Evolutionary conservation across 2,329 filamentous ascomycete genomes (phyloP).

Genomic region (Ceratocystis variospora): DNA sequence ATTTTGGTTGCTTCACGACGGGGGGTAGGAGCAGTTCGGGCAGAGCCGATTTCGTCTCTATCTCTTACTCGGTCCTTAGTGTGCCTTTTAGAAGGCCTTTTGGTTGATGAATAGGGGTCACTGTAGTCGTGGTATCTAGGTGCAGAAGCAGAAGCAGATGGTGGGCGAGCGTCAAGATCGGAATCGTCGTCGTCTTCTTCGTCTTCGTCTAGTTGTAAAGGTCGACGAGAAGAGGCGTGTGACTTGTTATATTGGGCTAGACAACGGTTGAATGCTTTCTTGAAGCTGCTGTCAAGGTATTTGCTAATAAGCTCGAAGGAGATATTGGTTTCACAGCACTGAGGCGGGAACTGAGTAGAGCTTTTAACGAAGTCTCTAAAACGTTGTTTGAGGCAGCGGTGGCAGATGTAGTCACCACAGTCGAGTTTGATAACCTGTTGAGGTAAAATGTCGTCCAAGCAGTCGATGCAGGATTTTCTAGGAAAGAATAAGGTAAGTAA

Average conservation of each 20-base stretch:
- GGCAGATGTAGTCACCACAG: conserved; percentile 73
- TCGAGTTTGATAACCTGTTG: conserved; percentile 55
- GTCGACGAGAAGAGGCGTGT: conserved; percentile 1
- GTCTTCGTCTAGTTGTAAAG: conserved; percentile 10
- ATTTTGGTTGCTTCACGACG: conserved; percentile 40
- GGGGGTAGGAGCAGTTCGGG: conserved; percentile 16
- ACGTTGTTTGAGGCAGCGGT: conserved; percentile 56
- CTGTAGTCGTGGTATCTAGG: conserved; percentile 10
- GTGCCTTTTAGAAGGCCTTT: neutral
- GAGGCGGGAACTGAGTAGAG: conserved; percentile 70
- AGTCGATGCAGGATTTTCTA: conserved; percentile 60
- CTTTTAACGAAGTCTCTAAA: conserved; percentile 67
- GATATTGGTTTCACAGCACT: conserved; percentile 62
- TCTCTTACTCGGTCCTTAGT: conserved; percentile 11
- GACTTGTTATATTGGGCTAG: conserved; percentile 52
- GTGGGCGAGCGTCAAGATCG: neutral
- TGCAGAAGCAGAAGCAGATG: neutral
- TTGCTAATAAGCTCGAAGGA: conserved; percentile 61
- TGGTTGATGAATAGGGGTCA: conserved; percentile 1
- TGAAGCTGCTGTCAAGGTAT: conserved; percentile 61
- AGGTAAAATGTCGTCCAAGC: conserved; percentile 52
- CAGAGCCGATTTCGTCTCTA: conserved; percentile 17
- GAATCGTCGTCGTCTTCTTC: conserved; percentile 11
- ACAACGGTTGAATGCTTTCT: conserved; percentile 66
- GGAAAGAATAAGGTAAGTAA: conserved; percentile 3